Conservation (phyloP, 2,329 filamentous ascomycete species). For the Aspergillus sp. region DNA sequence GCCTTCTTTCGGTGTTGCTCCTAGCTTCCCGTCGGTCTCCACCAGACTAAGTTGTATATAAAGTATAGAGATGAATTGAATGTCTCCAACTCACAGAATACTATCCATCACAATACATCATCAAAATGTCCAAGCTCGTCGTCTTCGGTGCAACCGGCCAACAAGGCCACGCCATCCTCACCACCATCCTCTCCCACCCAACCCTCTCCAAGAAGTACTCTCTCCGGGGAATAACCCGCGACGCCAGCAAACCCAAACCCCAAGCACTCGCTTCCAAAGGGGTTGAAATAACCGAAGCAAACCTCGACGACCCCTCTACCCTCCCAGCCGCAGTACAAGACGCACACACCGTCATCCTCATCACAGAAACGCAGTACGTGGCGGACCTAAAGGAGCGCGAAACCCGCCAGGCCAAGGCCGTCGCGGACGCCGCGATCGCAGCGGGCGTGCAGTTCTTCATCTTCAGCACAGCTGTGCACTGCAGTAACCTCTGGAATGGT, state of each 20-base stretch:
- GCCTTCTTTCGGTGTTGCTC: background rate
- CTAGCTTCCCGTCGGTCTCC: background rate
- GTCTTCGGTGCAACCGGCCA: conserved; percentile 62
- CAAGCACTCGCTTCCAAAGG: conserved; percentile 48
- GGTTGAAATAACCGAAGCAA: conserved; percentile 54
- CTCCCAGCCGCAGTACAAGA: conserved; percentile 43
- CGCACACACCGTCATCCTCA: conserved; percentile 44
- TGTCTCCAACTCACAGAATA: no score
- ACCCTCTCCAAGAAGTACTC: conserved; percentile 50
- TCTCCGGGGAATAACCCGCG: conserved; percentile 58
- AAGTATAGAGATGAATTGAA: background rate
- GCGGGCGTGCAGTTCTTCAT: conserved; percentile 31
- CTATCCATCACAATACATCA: background rate
- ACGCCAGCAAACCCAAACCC: conserved; percentile 45
- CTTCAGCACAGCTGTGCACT: conserved; percentile 26
- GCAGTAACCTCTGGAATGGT: conserved; percentile 31
- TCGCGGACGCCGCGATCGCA: conserved; percentile 31
- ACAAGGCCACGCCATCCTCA: conserved; percentile 60
- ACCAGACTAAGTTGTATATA: background rate
- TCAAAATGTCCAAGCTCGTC: conserved; percentile 27
- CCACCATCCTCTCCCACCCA: conserved; percentile 42
- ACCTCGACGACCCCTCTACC: conserved; percentile 47
- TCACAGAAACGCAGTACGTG: conserved; percentile 20
- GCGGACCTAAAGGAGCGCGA: conserved; percentile 27
- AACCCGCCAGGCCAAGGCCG: conserved; percentile 23